These are phyloP conservation scores for Rhodotorula sp. DNA, from an alignment of 1,284 basidiomycete species.

Conservation along the genomic window DNA sequence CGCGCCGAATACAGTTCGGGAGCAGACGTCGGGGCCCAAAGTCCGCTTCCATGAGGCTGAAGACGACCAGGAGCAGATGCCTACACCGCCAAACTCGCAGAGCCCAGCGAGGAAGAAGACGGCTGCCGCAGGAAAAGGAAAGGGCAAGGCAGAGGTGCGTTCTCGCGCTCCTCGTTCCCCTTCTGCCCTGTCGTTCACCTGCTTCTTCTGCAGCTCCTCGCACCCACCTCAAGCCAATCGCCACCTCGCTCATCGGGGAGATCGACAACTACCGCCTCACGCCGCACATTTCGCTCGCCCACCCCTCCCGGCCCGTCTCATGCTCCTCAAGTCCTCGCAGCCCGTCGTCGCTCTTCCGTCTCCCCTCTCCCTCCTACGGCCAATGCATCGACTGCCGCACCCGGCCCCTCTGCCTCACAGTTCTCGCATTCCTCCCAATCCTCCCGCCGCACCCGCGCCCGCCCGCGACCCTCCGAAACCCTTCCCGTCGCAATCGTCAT, in stretches of 20 bases:
- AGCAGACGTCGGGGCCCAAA: too few species aligned
- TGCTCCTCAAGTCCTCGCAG: slow-evolving; percentile 17
- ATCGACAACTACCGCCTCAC: background rate
- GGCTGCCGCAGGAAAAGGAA: background rate
- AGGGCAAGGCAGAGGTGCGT: background rate
- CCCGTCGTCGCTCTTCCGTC: background rate
- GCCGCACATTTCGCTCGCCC: slow-evolving; percentile 5
- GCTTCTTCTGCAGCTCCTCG: background rate
- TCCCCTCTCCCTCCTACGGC: background rate
- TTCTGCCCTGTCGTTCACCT: background rate
- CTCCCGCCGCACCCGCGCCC: slow-evolving; percentile 1
- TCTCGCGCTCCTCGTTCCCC: background rate
- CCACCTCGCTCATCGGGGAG: background rate
- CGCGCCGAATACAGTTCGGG: background rate
- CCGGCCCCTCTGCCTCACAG: background rate
- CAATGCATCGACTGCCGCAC: background rate
- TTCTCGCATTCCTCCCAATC: background rate
- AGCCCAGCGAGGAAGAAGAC: background rate
- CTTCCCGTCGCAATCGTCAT: background rate
- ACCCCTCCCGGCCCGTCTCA: slow-evolving; percentile 9
- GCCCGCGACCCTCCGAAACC: slow-evolving; percentile 1
- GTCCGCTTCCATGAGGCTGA: background rate
- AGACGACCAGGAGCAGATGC: slow-evolving; percentile 9
- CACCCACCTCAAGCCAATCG: background rate
- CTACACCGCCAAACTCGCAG: slow-evolving; percentile 7